phyloP scores from a whole-genome alignment of 148 eudicot species.

The Spergularia marina region DNA sequence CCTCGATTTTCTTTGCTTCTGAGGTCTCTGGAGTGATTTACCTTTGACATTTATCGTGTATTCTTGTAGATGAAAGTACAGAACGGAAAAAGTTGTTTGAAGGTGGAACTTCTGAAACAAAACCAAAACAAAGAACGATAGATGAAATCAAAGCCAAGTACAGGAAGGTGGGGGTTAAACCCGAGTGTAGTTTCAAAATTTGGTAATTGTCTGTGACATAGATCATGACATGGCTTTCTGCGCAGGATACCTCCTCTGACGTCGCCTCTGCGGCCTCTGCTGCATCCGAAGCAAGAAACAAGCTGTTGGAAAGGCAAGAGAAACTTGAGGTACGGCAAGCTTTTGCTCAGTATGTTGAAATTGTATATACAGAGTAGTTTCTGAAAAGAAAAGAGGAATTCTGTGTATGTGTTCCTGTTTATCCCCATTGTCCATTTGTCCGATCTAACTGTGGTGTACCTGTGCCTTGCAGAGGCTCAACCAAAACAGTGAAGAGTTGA shows the following conservation, averaged over 20 bases:
- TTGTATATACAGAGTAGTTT: neutral
- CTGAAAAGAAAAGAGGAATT: neutral
- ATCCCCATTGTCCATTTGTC: neutral
- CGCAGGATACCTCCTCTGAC: constrained; percentile 67
- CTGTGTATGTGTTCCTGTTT: neutral
- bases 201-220: neutral
- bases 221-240: constrained; percentile 25
- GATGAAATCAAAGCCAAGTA: constrained; percentile 94
- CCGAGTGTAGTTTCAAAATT: constrained; percentile 4
- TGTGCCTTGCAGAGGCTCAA: constrained; percentile 52
- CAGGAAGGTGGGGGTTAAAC: constrained; percentile 54
- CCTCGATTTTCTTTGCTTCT: constrained; percentile 10
- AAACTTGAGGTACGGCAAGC: constrained; percentile 72
- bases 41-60: constrained; percentile 27
- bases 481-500: constrained; percentile 67
- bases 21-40: neutral
- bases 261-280: constrained; percentile 63
- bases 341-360: neutral
- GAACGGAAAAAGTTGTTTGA: constrained; percentile 74
- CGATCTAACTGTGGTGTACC: neutral
- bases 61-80: constrained; percentile 48
- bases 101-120: constrained; percentile 59
- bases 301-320: constrained; percentile 82
- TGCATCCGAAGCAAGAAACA: constrained; percentile 79
- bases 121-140: constrained; percentile 71